Percentiles rank a stretch among this genome's conserved stretches.
Conservation (phyloP, 1,284 basidiomycete species). For the Cutaneotrichosporon sp. region DNA sequence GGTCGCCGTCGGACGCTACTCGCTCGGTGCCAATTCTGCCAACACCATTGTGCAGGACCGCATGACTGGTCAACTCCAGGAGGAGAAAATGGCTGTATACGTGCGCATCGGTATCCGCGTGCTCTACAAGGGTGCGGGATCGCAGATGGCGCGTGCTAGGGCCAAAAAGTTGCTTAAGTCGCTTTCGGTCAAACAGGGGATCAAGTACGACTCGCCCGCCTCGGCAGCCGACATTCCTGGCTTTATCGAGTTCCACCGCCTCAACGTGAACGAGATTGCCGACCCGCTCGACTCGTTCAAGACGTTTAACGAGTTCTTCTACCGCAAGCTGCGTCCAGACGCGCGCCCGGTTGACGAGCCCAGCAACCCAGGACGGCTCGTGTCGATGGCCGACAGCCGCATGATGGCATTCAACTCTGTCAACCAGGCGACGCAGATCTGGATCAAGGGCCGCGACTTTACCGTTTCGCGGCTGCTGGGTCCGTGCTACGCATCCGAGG, state of each 20-base stretch:
- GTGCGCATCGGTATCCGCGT: constrained; percentile 88
- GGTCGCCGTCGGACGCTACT: constrained; percentile 80
- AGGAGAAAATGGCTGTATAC: constrained; percentile 91
- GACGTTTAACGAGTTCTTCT: constrained; percentile 85
- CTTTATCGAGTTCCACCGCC: constrained; percentile 87
- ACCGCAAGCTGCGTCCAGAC: constrained; percentile 80
- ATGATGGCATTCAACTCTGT: constrained; percentile 90
- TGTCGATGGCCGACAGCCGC: constrained; percentile 89
- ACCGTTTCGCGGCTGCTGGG: constrained; percentile 76
- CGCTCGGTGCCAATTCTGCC: constrained; percentile 76
- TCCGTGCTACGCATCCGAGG: constrained; percentile 67
- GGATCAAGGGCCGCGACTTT: constrained; percentile 98
- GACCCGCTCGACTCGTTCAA: constrained; percentile 82
- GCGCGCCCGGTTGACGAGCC: constrained; percentile 75
- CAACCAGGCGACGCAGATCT: constrained; percentile 77
- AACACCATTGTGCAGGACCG: constrained; percentile 96
- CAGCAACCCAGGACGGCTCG: constrained; percentile 71
- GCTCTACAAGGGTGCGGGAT: constrained; percentile 87
- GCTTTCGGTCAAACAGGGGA: constrained; percentile 88
- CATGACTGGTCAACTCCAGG: constrained; percentile 83
- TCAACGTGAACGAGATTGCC: constrained; percentile 77
- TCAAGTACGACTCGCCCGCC: constrained; percentile 84
- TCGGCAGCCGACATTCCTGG: constrained; percentile 78
- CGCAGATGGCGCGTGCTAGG: constrained; percentile 84
- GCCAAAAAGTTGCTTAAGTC: constrained; percentile 81